Evolutionary conservation across 352 stramenopile species (phyloP).

Genomic region (Globisporangium cederbergense): DNA sequence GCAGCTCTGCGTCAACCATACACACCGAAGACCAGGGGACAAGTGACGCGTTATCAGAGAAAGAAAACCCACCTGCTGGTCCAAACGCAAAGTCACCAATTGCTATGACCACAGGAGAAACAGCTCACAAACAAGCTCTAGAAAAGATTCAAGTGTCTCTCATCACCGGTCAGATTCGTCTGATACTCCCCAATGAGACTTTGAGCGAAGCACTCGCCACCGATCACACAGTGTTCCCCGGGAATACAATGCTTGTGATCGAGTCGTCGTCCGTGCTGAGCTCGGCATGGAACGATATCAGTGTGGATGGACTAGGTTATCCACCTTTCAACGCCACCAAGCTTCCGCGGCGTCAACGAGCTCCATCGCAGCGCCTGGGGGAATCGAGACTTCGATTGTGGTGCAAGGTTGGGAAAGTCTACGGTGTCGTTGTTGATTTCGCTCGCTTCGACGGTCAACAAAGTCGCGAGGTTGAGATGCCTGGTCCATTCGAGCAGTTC

Average conservation of each 20-base stretch:
- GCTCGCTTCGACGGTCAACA: neutral
- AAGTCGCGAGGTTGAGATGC: neutral
- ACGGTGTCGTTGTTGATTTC: slow-evolving; percentile 32
- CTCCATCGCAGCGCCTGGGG: slow-evolving; percentile 45
- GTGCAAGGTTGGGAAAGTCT: slow-evolving; percentile 49
- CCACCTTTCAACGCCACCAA: slow-evolving; percentile 74
- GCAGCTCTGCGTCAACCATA: neutral
- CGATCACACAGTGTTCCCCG: slow-evolving; percentile 10
- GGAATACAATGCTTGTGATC: slow-evolving; percentile 41
- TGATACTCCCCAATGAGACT: slow-evolving; percentile 45
- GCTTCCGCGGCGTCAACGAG: slow-evolving; percentile 41
- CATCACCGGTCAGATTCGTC: slow-evolving; percentile 39
- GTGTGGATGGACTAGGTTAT: slow-evolving; percentile 67
- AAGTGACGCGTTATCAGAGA: neutral
- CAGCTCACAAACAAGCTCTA: neutral
- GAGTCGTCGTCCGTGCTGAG: slow-evolving; percentile 44
- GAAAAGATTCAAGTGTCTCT: slow-evolving; percentile 40
- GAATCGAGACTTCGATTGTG: slow-evolving; percentile 37
- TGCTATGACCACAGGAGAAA: neutral
- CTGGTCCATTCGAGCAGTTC: slow-evolving; percentile 33
- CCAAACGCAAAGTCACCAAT: neutral
- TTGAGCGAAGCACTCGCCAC: slow-evolving; percentile 30
- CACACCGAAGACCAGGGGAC: neutral
- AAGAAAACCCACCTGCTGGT: neutral
- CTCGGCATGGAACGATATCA: slow-evolving; percentile 46